Percentiles rank a stretch among this genome's conserved stretches.
Evolutionary conservation across 176 grass and related monocot genomes (phyloP).

Genomic region (Raddia distichophylla): DNA sequence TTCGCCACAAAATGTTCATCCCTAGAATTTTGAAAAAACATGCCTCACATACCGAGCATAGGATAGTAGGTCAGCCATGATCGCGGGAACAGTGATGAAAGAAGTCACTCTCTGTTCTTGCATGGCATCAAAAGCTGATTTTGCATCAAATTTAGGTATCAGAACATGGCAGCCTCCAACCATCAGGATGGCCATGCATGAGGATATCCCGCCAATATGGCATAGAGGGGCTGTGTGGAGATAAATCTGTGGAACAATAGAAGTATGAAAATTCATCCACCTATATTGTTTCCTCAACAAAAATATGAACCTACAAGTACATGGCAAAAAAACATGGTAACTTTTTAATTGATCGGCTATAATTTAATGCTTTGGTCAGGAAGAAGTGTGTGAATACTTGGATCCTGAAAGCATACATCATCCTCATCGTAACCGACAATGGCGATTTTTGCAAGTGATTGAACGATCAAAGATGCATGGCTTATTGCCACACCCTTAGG

Average conservation of each 20-base stretch:
- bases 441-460: slow-evolving; percentile 88
- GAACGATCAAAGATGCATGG: slow-evolving; percentile 79
- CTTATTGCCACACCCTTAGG: slow-evolving; percentile 86
- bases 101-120: slow-evolving; percentile 65
- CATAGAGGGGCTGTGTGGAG: slow-evolving; percentile 79
- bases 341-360: neutral
- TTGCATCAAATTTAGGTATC: slow-evolving; percentile 72
- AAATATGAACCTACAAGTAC: neutral
- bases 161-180: slow-evolving; percentile 74
- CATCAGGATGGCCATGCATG: slow-evolving; percentile 74
- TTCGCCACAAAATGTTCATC: slow-evolving; percentile 7
- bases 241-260: slow-evolving; percentile 60
- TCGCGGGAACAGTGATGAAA: slow-evolving; percentile 85
- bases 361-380: neutral
- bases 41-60: slow-evolving; percentile 49
- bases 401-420: slow-evolving; percentile 80
- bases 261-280: neutral
- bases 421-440: slow-evolving; percentile 81
- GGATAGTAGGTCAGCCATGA: slow-evolving; percentile 80
- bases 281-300: neutral
- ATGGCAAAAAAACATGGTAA: neutral
- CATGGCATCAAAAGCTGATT: slow-evolving; percentile 55
- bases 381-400: slow-evolving; percentile 3
- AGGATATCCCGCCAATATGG: slow-evolving; percentile 92
- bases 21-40: neutral